phyloP scores from a whole-genome alignment of 305 asterid species.

The Fraxinus latifolia region DNA sequence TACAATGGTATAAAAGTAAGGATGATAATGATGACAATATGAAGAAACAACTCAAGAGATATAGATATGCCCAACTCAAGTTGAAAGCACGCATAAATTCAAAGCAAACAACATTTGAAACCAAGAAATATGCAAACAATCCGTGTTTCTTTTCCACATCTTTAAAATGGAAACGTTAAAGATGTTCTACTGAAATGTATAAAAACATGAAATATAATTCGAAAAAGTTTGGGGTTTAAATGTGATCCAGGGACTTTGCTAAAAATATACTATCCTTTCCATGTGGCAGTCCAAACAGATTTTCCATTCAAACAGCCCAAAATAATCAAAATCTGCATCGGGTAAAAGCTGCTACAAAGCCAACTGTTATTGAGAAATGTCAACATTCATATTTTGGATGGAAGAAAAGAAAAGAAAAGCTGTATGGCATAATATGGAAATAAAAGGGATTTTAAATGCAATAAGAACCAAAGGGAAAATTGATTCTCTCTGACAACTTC shows the following conservation, averaged over 20 bases:
- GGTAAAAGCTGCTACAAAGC: not conserved
- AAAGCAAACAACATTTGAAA: not conserved
- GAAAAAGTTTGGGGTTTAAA: not conserved
- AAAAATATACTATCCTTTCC: constrained; percentile 1
- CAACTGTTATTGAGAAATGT: not conserved
- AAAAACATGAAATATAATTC: not conserved
- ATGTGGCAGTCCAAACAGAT: not conserved
- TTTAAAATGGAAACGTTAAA: not conserved
- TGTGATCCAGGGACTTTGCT: not conserved
- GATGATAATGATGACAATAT: not conserved
- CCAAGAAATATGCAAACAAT: not conserved
- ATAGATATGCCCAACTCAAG: not conserved
- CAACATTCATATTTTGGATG: not conserved
- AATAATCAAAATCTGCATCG: not conserved
- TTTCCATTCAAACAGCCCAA: not conserved
- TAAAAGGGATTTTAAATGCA: not conserved
- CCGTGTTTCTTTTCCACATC: not conserved
- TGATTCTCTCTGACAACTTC: not conserved
- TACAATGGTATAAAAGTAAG: not conserved
- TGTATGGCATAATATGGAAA: not conserved
- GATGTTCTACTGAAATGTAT: not conserved
- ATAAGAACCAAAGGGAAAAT: not conserved
- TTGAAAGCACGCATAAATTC: not conserved
- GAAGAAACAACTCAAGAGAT: not conserved
- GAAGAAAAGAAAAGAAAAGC: not conserved